These are phyloP conservation scores for Cladophialophora psammophila DNA, from an alignment of 2,329 filamentous ascomycete genomes.

Conservation along the genomic window DNA sequence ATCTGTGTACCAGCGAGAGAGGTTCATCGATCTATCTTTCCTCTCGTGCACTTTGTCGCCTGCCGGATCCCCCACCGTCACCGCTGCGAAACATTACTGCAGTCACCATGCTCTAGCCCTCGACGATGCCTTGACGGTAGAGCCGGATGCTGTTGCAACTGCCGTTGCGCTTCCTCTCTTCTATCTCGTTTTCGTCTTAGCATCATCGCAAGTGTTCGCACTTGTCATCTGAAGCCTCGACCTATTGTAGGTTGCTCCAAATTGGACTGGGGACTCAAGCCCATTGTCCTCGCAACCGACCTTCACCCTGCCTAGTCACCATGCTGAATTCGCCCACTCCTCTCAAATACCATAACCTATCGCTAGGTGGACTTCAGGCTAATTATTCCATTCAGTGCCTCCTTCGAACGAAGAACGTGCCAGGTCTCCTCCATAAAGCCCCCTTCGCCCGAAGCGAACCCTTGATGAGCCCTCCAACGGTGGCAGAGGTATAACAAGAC, in stretches of 20 bases:
- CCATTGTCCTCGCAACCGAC: constrained; percentile 16
- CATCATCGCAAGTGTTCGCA: constrained; percentile 37
- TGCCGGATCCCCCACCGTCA: constrained; percentile 8
- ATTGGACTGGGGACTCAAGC: constrained; percentile 40
- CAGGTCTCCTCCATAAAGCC: background rate
- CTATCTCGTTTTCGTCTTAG: constrained; percentile 17
- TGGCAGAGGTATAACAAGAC: constrained; percentile 16
- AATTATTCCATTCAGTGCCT: constrained; percentile 5
- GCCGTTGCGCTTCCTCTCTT: constrained; percentile 33
- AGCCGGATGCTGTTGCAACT: constrained; percentile 36
- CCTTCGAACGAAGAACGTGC: background rate
- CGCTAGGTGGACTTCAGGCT: constrained; percentile 10
- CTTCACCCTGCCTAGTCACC: constrained; percentile 5
- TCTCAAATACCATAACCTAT: background rate
- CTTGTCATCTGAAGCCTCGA: constrained; percentile 41
- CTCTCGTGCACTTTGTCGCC: constrained; percentile 40
- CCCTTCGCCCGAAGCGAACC: constrained; percentile 11
- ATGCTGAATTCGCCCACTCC: background rate
- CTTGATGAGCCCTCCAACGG: constrained; percentile 4
- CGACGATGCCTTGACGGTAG: constrained; percentile 38
- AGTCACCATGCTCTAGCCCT: constrained; percentile 41
- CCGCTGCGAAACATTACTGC: constrained; percentile 36
- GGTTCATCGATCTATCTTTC: constrained; percentile 44
- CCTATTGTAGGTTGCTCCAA: constrained; percentile 41
- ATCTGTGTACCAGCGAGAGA: constrained; percentile 9